These are phyloP conservation scores for Pneumocystis sp. DNA, from an alignment of 1,139 yeast species.

Conservation along the genomic window DNA sequence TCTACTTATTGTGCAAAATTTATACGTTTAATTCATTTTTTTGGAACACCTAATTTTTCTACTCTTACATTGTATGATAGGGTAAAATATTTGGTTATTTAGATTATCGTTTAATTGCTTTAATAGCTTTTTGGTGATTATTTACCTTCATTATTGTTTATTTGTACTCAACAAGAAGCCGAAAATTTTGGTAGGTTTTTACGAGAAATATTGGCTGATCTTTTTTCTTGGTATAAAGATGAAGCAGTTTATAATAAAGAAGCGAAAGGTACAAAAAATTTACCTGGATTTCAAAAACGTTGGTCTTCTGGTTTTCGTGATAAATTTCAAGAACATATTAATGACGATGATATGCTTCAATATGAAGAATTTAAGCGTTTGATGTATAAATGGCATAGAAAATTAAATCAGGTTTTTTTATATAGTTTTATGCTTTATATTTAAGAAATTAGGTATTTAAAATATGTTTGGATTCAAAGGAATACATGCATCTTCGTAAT, in stretches of 20 bases:
- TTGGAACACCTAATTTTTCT: constrained; percentile 33
- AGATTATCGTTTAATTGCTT: background rate
- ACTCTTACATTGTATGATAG: constrained; percentile 33
- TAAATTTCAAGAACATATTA: constrained; percentile 8
- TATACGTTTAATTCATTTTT: constrained; percentile 35
- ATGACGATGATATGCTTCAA: constrained; percentile 16
- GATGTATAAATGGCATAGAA: constrained; percentile 44
- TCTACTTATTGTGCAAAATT: constrained; percentile 61
- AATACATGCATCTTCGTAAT: constrained; percentile 72
- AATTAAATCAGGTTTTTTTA: constrained; percentile 26
- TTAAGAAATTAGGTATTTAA: constrained; percentile 24
- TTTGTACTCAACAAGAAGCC: constrained; percentile 63
- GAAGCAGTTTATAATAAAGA: constrained; percentile 20
- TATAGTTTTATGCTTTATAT: background rate
- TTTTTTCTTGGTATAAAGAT: constrained; percentile 32
- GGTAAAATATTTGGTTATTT: background rate
- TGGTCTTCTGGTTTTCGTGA: constrained; percentile 7
- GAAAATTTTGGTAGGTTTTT: constrained; percentile 71
- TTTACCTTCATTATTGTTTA: constrained; percentile 46
- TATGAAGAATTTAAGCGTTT: constrained; percentile 31
- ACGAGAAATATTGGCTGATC: constrained; percentile 37
- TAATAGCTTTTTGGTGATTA: constrained; percentile 36
- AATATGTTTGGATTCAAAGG: constrained; percentile 38
- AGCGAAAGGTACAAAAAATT: constrained; percentile 23
- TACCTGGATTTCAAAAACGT: constrained; percentile 14